Evolutionary conservation across 257 asterid genomes (phyloP), one percentile per base, ranked within the genome.

Genomic region (Primulina eburnea): DNA sequence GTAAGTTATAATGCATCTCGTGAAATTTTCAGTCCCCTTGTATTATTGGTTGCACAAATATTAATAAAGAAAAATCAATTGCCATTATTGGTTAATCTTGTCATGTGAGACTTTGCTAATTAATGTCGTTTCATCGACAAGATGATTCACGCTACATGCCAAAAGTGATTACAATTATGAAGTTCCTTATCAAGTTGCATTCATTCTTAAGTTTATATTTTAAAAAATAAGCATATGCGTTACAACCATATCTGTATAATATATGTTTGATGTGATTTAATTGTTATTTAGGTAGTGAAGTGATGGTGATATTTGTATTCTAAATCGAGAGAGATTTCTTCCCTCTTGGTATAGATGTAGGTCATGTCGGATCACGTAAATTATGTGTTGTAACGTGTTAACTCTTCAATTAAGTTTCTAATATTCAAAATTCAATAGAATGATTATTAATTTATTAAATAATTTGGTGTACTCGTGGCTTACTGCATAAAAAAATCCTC

Each of bases 31-130:
- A 21, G 24, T 21, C 24, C 24, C 24, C 24, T 0, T 21, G 24
- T 21, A 21, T 21, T 21, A 21, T 21, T 21, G 24, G 24, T 21
- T 21, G 24, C 24, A 0, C 24, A 21, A 21, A 21, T 21, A 21
- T 21, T 21, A 21, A 21, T 21, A 21, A 21, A 21, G 24, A 21
- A 21, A 21, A 21, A 21, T 24, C 26, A 11, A 29, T 63, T n/a
- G 37, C 17, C 16, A 28, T 62, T 55, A 21, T 17, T 12, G 21
- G 30, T 11, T 64, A 52, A 8, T 30, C 52, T 32, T 26, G 37
- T 71, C 65, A 60, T 67, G 35, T 37, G 35, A 69, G 74, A 65
- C 65, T 69, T 29, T 64, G 62, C 62, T 61, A 71, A 29, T 40
- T 14, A 52, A 29, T 50, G 52, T 43, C 26, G 26, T 24, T 24